These are phyloP conservation scores for Trichophyton schoenleinii DNA, from an alignment of 2,329 filamentous ascomycete species.

Conservation along the genomic window DNA sequence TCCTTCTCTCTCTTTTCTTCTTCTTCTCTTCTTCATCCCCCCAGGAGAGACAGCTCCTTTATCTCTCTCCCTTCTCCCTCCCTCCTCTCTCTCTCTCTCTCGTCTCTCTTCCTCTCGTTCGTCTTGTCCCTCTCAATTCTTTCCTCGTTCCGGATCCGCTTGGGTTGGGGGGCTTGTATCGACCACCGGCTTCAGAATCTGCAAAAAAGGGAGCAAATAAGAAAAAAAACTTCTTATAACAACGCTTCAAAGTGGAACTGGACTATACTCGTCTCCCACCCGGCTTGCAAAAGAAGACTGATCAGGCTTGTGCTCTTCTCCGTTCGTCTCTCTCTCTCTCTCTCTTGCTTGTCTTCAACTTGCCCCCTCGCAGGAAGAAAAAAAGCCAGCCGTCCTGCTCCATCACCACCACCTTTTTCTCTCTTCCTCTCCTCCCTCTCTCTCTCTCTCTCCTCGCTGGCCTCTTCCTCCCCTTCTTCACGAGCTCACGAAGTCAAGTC, in stretches of 20 bases:
- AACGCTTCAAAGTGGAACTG: conserved; percentile 1
- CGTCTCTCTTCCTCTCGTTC: conserved; percentile 15
- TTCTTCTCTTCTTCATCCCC: not conserved
- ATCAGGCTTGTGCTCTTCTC: not conserved
- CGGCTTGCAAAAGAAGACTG: not conserved
- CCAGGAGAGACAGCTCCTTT: conserved; percentile 10
- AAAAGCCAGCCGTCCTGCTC: conserved; percentile 1
- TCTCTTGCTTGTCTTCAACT: not conserved
- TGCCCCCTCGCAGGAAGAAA: conserved; percentile 1
- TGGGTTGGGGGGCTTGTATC: conserved; percentile 8
- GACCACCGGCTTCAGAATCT: conserved; percentile 2
- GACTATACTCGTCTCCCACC: conserved; percentile 11
- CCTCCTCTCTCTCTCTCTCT: conserved; percentile 9
- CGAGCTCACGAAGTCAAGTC: not conserved
- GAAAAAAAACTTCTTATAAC: not conserved
- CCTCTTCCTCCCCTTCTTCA: not conserved
- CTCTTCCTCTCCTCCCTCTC: no score
- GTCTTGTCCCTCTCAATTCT: conserved; percentile 10
- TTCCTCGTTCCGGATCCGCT: conserved; percentile 1
- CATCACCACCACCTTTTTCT: no score
- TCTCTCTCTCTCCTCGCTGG: no score
- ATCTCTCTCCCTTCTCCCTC: conserved; percentile 6
- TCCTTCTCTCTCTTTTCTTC: conserved; percentile 14
- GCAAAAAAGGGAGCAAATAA: conserved; percentile 2
- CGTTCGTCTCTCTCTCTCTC: not conserved